Conservation (phyloP, 805 yeast species). For the Teunomyces lycoperdinae region DNA sequence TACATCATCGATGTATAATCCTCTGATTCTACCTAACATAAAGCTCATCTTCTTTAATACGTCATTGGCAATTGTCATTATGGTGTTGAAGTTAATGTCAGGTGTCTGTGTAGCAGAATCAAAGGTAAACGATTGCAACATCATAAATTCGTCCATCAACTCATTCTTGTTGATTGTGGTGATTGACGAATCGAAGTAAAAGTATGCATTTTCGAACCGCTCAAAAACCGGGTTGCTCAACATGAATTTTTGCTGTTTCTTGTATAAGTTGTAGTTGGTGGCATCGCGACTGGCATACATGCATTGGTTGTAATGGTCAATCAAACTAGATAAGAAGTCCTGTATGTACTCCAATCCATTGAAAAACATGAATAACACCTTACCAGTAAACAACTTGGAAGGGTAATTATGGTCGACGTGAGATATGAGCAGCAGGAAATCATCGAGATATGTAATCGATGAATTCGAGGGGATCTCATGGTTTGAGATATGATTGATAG, state of each 20-base stretch:
- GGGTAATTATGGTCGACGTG: constrained; percentile 12
- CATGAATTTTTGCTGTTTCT: background rate
- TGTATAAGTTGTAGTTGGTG: background rate
- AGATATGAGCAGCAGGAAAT: constrained; percentile 17
- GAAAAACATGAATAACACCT: constrained; percentile 37
- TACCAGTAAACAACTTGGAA: constrained; percentile 20
- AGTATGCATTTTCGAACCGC: constrained; percentile 25
- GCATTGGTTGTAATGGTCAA: constrained; percentile 23
- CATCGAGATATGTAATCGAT: constrained; percentile 23
- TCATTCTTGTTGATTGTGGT: constrained; percentile 5
- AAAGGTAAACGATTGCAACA: constrained; percentile 1
- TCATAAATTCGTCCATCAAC: constrained; percentile 1
- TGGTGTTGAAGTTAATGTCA: constrained; percentile 24
- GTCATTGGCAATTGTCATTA: constrained; percentile 32
- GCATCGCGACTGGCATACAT: constrained; percentile 1
- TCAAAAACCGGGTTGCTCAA: constrained; percentile 8
- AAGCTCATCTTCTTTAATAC: constrained; percentile 32
- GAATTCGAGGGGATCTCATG: constrained; percentile 21
- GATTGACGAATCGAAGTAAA: constrained; percentile 32
- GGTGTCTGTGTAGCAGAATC: constrained; percentile 7
- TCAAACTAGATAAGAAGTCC: constrained; percentile 25
- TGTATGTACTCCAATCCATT: constrained; percentile 33
- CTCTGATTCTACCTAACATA: constrained; percentile 31
- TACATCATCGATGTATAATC: constrained; percentile 31
- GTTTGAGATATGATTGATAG: constrained; percentile 20